phyloP scores from a whole-genome alignment of 2,329 filamentous ascomycete species.

The Ramichloridium luteum region DNA sequence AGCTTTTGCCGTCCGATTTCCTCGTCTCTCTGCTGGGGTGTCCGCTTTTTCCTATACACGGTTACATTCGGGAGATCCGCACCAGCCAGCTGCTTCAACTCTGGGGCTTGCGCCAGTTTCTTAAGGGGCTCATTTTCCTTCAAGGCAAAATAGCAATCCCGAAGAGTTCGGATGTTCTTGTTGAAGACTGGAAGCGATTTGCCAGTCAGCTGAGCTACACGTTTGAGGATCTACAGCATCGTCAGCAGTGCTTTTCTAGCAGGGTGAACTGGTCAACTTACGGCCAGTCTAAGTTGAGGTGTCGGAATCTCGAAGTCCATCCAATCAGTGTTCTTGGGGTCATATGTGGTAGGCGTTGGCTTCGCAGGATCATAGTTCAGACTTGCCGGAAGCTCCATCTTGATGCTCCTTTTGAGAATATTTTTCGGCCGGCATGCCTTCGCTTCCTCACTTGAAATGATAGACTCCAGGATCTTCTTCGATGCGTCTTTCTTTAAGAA shows the following conservation, averaged over 20 bases:
- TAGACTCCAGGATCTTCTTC: background rate
- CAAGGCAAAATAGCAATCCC: slow-evolving; percentile 27
- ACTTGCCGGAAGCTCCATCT: slow-evolving; percentile 2
- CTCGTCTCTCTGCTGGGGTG: background rate
- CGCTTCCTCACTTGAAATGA: background rate
- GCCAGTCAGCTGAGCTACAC: slow-evolving; percentile 69
- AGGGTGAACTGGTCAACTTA: slow-evolving; percentile 33
- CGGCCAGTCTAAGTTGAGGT: slow-evolving; percentile 56
- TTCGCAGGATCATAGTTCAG: background rate
- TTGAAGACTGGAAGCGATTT: slow-evolving; percentile 54
- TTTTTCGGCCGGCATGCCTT: slow-evolving; percentile 1
- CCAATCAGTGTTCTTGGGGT: slow-evolving; percentile 40
- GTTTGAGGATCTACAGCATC: slow-evolving; percentile 61
- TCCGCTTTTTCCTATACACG: background rate
- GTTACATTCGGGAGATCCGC: slow-evolving; percentile 1
- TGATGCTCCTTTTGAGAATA: background rate
- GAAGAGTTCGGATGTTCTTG: too few relatives aligned
- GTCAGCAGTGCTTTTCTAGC: slow-evolving; percentile 14
- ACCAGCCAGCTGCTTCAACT: slow-evolving; percentile 28
- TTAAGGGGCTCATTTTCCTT: slow-evolving; percentile 30
- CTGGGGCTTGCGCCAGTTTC: slow-evolving; percentile 52
- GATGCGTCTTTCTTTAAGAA: background rate
- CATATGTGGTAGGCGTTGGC: background rate
- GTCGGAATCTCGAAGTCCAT: slow-evolving; percentile 46
- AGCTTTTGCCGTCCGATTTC: background rate